Conservation (phyloP, 192 early-diverging fungal species). For the Coemansia sp. region DNA sequence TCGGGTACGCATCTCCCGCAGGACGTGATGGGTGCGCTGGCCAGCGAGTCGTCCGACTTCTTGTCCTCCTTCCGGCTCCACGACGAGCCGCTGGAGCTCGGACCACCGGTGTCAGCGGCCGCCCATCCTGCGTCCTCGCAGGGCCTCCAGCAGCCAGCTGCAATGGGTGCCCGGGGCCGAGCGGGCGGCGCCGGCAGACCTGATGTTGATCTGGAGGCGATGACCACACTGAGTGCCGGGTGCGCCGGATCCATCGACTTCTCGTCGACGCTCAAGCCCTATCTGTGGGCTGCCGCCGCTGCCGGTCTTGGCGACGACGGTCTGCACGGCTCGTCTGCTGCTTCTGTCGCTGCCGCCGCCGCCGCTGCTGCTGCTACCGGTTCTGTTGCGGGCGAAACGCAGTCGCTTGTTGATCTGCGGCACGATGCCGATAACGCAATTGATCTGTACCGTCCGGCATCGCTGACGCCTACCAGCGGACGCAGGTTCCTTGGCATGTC, state of each 20-base stretch:
- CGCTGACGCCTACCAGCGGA: constrained; percentile 37
- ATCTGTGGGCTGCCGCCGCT: constrained; percentile 29
- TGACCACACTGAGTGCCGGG: constrained; percentile 39
- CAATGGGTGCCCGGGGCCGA: background rate
- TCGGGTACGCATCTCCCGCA: constrained; percentile 42
- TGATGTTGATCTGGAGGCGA: constrained; percentile 37
- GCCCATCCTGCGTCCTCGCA: constrained; percentile 1
- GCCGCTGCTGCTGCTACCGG: constrained; percentile 1
- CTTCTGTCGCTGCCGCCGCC: constrained; percentile 2
- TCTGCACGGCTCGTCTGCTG: constrained; percentile 3
- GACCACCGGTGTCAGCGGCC: background rate
- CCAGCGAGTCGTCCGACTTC: constrained; percentile 16
- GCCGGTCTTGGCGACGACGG: constrained; percentile 16
- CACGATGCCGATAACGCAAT: constrained; percentile 8
- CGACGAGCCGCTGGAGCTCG: constrained; percentile 3
- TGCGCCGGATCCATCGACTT: constrained; percentile 22
- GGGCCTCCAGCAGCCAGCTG: background rate
- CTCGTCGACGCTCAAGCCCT: constrained; percentile 38
- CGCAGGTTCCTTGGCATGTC: constrained; percentile 13
- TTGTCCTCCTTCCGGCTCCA: background rate
- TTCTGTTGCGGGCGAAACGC: constrained; percentile 26
- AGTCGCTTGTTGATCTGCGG: constrained; percentile 38
- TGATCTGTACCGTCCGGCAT: constrained; percentile 44
- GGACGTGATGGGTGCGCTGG: constrained; percentile 24
- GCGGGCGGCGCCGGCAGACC: constrained; percentile 1